These are phyloP conservation scores for Bullera alba DNA, from an alignment of 768 basidiomycete species.

Conservation along the genomic window DNA sequence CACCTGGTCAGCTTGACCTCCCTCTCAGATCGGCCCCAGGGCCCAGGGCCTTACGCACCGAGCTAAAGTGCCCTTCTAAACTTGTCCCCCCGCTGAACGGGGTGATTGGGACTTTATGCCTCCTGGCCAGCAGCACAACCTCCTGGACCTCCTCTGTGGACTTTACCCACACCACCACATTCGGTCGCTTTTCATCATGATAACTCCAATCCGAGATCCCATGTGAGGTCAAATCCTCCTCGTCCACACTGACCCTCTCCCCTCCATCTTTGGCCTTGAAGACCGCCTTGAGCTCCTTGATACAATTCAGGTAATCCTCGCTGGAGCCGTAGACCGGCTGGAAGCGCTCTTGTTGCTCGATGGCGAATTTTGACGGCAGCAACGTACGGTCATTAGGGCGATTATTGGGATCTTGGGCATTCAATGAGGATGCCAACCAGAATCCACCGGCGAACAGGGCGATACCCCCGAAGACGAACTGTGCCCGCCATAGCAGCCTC, in stretches of 20 bases:
- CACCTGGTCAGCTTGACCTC: neutral
- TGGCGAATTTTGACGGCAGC: neutral
- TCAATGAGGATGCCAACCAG: neutral
- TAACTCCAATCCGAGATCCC: constrained; percentile 42
- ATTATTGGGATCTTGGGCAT: neutral
- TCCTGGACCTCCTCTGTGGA: constrained; percentile 76
- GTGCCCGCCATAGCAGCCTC: neutral
- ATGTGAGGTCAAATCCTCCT: constrained; percentile 32
- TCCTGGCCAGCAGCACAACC: constrained; percentile 67
- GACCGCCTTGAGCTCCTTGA: constrained; percentile 17
- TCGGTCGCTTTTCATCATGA: constrained; percentile 36
- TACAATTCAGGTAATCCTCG: constrained; percentile 27
- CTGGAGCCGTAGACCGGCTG: constrained; percentile 29
- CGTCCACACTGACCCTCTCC: constrained; percentile 31
- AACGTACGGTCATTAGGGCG: neutral
- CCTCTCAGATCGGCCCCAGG: too few species aligned
- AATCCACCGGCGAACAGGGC: neutral
- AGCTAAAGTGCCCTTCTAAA: constrained; percentile 78
- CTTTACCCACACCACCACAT: constrained; percentile 44
- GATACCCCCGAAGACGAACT: neutral
- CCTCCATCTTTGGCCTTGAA: constrained; percentile 22
- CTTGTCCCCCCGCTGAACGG: constrained; percentile 80
- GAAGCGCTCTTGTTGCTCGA: constrained; percentile 12
- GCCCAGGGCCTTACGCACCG: constrained; percentile 49
- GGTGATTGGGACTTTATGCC: constrained; percentile 67